Base-by-base conservation (phyloP, 2,329 filamentous ascomycete species). In the Ceratocystis diversiconidia region DNA sequence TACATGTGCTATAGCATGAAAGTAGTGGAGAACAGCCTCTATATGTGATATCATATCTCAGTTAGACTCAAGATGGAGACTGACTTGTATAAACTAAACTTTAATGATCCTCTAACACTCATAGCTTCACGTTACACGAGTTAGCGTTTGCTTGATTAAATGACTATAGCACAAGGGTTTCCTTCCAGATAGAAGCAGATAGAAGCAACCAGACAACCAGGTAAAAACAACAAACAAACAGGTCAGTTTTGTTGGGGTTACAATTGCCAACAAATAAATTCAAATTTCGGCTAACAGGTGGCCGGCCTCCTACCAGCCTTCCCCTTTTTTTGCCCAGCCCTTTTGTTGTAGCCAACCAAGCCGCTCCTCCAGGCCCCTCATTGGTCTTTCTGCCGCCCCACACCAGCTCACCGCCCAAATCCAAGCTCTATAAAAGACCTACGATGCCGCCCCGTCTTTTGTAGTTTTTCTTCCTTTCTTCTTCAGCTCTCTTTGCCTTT, bases 401-500 rank as follows among this genome's bases (percentile, higher is more conserved):
- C 25, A 25, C 17, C 19, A 36, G 15, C 44, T 50, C 61, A 62
- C 61, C 61, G 61, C 61, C 61, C 28, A 5, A 1, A 4, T 1
- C 0, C 43, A 50, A 4, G 12, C 1, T 15, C 66, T 67, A 68
- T 68, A 68, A 66, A 66, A 60, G 52, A n/a, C 15, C 15, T 0
- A 15, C 30, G 17, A n/a, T 5, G 43, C 52, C 41, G n/a, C 60
- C 50, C 1, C 41, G 5, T 22, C 36, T 63, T 67, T 67, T 46
- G 0, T n/a, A 65, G n/a, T 28, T 62, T 66, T 67, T 25, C 19
- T 68, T 52, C 55, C 62, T 68, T 66, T 59, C 63, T 66, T 68
- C 66, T 68, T 68, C 25, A 68, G 66, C 66, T 68, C 66, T 68
- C 66, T 68, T 68, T 68, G 66, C 66, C 79, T 79, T 80, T 81